A percentile compares a stretch with the other conserved stretches of the same genome.
Evolutionary conservation across 495 filamentous ascomycete species (phyloP).

Genomic region (Xylaria castorea): DNA sequence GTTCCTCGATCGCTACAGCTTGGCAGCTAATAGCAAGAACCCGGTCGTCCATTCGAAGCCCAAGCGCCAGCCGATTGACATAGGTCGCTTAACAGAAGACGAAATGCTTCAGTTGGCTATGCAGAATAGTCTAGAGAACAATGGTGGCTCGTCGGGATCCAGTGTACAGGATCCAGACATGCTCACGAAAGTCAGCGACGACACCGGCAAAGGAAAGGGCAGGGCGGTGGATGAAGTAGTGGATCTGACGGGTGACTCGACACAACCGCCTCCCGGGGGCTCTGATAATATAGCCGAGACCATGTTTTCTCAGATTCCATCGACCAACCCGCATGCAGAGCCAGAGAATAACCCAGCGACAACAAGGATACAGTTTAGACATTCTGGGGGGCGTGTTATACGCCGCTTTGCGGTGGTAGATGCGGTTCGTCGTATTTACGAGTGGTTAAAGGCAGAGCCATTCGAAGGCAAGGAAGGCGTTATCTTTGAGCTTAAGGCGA

Average conservation of each 20-base stretch:
- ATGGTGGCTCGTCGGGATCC: constrained; percentile 37
- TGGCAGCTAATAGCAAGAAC: constrained; percentile 86
- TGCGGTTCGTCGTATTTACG: constrained; percentile 81
- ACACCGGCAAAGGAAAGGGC: constrained; percentile 71
- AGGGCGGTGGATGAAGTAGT: constrained; percentile 49
- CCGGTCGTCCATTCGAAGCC: constrained; percentile 84
- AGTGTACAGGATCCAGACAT: constrained; percentile 78
- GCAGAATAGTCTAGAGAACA: constrained; percentile 76
- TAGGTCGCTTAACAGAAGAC: constrained; percentile 92
- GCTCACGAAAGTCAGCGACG: constrained; percentile 68
- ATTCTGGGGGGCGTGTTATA: constrained; percentile 80
- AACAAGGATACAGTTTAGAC: constrained; percentile 89
- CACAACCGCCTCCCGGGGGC: constrained; percentile 12
- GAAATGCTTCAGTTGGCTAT: constrained; percentile 95
- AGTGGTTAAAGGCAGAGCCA: constrained; percentile 92
- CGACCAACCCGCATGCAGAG: constrained; percentile 75
- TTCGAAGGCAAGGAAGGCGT: constrained; percentile 76
- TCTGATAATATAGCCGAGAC: constrained; percentile 42
- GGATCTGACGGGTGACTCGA: constrained; percentile 28
- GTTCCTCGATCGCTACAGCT: constrained; percentile 93
- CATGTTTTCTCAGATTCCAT: constrained; percentile 71
- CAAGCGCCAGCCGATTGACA: constrained; percentile 71
- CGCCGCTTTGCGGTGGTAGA: constrained; percentile 84
- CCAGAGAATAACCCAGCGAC: constrained; percentile 70
- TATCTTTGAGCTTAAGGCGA: constrained; percentile 78